phyloP scores from a whole-genome alignment of 2,329 filamentous ascomycete species.

The Allantophomopsis lycopodina region DNA sequence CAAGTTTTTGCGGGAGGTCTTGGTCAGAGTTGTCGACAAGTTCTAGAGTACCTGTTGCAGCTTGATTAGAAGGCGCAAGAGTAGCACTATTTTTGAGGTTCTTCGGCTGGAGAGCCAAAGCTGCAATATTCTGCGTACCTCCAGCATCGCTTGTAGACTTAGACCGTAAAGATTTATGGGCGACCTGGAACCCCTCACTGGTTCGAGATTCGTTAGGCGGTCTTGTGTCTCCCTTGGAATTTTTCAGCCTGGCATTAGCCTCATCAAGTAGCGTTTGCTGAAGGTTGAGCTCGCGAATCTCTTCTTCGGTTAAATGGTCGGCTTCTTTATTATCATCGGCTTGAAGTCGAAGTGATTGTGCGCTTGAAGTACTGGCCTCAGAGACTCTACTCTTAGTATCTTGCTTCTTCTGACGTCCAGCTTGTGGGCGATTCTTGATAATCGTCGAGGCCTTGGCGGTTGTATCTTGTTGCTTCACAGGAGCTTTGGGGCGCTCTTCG shows the following conservation, averaged over 20 bases:
- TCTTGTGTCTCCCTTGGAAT: background rate
- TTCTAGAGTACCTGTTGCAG: slow-evolving; percentile 10
- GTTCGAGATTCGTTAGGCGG: slow-evolving; percentile 4
- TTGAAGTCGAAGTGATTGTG: too few species aligned
- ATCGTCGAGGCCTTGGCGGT: too few species aligned
- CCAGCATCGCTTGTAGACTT: slow-evolving; percentile 3
- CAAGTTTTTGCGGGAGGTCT: background rate
- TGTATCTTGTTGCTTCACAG: too few species aligned
- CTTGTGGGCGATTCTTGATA: too few species aligned
- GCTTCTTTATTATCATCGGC: background rate
- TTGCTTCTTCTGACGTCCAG: too few species aligned
- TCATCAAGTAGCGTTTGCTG: slow-evolving; percentile 4
- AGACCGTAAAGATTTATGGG: slow-evolving; percentile 3
- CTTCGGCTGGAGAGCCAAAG: slow-evolving; percentile 6
- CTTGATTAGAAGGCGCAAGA: slow-evolving; percentile 12
- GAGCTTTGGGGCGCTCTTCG: too few species aligned
- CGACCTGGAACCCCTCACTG: slow-evolving; percentile 1
- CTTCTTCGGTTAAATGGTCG: background rate
- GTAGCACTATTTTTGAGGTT: slow-evolving; percentile 11
- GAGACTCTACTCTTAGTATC: too few species aligned
- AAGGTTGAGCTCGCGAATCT: slow-evolving; percentile 8
- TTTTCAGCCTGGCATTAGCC: background rate
- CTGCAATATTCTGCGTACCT: slow-evolving; percentile 1
- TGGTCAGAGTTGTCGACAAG: slow-evolving; percentile 5
- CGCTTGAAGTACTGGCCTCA: too few species aligned